Evolutionary conservation across 2,329 filamentous ascomycete genomes (phyloP), one percentile per base, ranked within the genome.

Genomic region (Colletotrichum tofieldiae): DNA sequence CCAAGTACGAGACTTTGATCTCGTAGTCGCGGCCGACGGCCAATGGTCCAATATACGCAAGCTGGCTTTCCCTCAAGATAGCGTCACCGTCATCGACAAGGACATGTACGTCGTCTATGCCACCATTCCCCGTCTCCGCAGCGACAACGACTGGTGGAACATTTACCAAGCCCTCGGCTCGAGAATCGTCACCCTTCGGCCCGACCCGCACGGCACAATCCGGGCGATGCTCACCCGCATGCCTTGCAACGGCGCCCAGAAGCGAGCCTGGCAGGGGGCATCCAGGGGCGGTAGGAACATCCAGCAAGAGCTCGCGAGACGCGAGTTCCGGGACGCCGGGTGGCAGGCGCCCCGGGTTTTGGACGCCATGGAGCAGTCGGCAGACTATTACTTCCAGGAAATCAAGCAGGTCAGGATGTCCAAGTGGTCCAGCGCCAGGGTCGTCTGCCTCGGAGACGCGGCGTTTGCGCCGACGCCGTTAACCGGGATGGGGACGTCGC

Each of bases 11-110:
- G 77, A 75, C 1, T 91, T 83, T 60, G 88, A 90, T 73, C 75
- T 91, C 0, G 73, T 91, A 0, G 83, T 90, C 54, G 88, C 85
- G 3, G 88, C 88, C 5, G 89, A 91, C 71, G 89, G 89, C 0
- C 83, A 86, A 52, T 81, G 84, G 11, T 90, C 88, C 1, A 83
- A 81, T 29, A 84, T 85, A 1, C 82, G 87, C 8, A 82, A 77
- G 59, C 80, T 82, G 60, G 82, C 86, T 72, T 74, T 86, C 1
- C 79, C 75, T 5, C 41, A 75, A 1, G 76, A 76, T 23, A 43
- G 73, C 29, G 51, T 59, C 18, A 63, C 43, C 18, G 52, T 81
- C 12, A 71, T 74, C 0, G 72, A 79, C 18, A 49, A 76, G 7
- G 75, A 77, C 0, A 74, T 82, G 5, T 77, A 76, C 2, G 20